Conservation (phyloP, 108 stramenopile genomes). For the Skeletonema tropicum region DNA sequence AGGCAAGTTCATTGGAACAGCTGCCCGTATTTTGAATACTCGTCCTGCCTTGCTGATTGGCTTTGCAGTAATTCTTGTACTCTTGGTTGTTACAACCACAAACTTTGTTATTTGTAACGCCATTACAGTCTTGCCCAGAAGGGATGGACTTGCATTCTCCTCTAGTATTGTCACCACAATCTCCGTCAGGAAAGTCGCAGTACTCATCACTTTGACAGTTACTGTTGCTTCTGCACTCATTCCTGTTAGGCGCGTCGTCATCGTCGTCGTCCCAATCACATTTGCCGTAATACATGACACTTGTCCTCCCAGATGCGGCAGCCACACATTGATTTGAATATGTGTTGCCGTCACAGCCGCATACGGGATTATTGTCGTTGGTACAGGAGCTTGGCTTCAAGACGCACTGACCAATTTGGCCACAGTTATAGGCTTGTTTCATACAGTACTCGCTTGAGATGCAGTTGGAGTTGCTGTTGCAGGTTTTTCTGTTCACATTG, state of each 20-base stretch:
- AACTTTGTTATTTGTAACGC: background rate
- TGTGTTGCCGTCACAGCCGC: background rate
- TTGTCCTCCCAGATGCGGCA: background rate
- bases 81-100: background rate
- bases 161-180: background rate
- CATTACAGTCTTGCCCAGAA: background rate
- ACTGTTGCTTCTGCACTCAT: background rate
- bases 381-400: background rate
- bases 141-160: background rate
- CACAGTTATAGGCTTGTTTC: background rate
- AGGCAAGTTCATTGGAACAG: background rate
- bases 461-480: background rate
- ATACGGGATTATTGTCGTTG: background rate
- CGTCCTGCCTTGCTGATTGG: background rate
- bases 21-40: background rate
- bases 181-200: background rate
- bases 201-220: background rate
- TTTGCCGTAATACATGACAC: background rate
- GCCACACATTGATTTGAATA: background rate
- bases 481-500: background rate
- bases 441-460: background rate
- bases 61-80: background rate
- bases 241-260: background rate
- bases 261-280: background rate
- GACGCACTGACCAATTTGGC: background rate